Conservation (phyloP, 352 stramenopile genomes). For the Globisporangium heterothallicum region DNA sequence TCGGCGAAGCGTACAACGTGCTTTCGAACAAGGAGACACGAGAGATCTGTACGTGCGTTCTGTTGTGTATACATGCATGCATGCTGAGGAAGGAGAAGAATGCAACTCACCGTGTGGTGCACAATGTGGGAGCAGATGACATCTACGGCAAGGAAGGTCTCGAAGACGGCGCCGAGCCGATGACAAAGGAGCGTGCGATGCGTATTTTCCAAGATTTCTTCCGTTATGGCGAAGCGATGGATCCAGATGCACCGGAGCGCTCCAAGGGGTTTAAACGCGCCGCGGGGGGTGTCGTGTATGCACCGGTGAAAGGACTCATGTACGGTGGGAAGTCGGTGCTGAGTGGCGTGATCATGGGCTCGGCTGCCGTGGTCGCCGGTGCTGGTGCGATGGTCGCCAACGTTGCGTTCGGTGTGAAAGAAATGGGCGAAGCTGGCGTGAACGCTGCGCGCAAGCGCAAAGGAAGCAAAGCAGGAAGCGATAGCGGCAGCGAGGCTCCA, state of each 20-base stretch:
- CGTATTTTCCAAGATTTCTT: conserved; percentile 87
- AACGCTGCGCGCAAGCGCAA: conserved; percentile 63
- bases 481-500: conserved; percentile 19
- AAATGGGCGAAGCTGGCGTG: conserved; percentile 84
- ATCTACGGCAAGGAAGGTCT: conserved; percentile 91
- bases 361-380: conserved; percentile 66
- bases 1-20: conserved; percentile 92
- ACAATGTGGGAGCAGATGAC: conserved; percentile 67
- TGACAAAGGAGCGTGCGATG: conserved; percentile 80
- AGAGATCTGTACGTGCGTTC: conserved; percentile 72
- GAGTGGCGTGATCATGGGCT: conserved; percentile 80
- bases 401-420: conserved; percentile 75
- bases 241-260: conserved; percentile 70
- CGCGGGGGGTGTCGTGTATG: conserved; percentile 75
- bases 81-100: conserved; percentile 1
- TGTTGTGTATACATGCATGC: conserved; percentile 62
- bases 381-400: conserved; percentile 80
- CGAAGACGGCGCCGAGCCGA: conserved; percentile 74
- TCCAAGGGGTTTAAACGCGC: conserved; percentile 76
- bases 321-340: conserved; percentile 84
- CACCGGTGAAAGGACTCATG: conserved; percentile 70
- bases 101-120: background rate
- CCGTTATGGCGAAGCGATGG: conserved; percentile 80
- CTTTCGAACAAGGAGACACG: conserved; percentile 88
- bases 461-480: conserved; percentile 39